Evolutionary conservation across 108 stramenopile species (phyloP), one percentile per base, ranked within the genome.

Genomic region (Pseudonitzschia multistriata): DNA sequence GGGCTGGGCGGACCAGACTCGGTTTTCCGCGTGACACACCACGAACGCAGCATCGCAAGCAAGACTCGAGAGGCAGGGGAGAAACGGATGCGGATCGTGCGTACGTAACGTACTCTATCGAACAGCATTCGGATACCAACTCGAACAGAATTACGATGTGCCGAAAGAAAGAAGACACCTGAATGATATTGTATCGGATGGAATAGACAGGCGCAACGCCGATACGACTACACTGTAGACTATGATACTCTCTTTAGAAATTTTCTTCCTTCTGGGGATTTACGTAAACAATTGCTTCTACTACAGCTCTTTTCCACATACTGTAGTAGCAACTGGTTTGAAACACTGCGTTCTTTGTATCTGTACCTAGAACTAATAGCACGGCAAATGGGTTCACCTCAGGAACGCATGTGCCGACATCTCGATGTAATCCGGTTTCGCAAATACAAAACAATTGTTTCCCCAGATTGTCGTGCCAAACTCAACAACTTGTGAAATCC

Each of bases 181-280:
- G 3, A 25, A 52, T 52, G 21, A 52, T 52, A n/a, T n/a, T 49
- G 17, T 17, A 21, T 21, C 4, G 49, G n/a, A 4, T 49, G 7
- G 49, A 17, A 21, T 49, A 49, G 7, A 49, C 49, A 49, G 49
- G 19, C 3, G 17, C 13, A 17, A 17, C 49, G 4, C 4, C 49
- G n/a, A n/a, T n/a, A n/a, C n/a, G n/a, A n/a, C n/a, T n/a, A n/a
- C n/a, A n/a, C n/a, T n/a, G n/a, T n/a, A n/a, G n/a, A n/a, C n/a
- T n/a, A n/a, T n/a, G n/a, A n/a, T n/a, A n/a, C n/a, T n/a, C n/a
- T n/a, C n/a, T n/a, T n/a, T n/a, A 52, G 25, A 52, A 19, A 25
- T 52, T 52, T 52, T 52, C 50, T 24, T 52, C 24, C 50, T 24
- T n/a, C 22, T n/a, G 50, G 19, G 50, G 50, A 24, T n/a, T 52